Percentiles rank a stretch among this genome's conserved stretches.
Evolutionary conservation across 2,329 filamentous ascomycete genomes (phyloP).

Genomic region (Colletotrichum tropicale): DNA sequence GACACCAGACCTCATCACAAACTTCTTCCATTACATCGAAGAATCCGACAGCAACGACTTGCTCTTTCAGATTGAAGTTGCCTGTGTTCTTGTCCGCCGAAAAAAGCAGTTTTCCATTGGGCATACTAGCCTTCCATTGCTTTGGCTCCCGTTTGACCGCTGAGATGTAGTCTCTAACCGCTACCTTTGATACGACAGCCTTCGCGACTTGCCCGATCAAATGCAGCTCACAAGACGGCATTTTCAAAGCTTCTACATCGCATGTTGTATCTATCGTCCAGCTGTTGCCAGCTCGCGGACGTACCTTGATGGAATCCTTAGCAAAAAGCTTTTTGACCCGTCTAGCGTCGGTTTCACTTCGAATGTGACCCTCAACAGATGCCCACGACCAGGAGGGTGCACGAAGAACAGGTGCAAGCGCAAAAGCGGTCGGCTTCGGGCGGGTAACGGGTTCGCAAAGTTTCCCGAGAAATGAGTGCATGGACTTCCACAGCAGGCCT

Average conservation of each 20-base stretch:
- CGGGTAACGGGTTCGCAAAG: neutral
- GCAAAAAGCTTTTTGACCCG: neutral
- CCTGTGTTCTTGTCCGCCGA: neutral
- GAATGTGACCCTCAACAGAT: neutral
- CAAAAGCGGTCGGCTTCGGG: neutral
- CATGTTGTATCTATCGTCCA: neutral
- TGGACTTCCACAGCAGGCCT: neutral
- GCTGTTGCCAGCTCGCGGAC: neutral
- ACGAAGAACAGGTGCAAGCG: neutral
- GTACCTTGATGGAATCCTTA: neutral
- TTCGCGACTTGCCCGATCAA: neutral
- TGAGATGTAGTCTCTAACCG: neutral
- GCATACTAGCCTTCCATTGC: neutral
- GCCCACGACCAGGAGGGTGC: slow-evolving; percentile 7
- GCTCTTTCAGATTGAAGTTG: too few relatives aligned
- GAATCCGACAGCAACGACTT: neutral
- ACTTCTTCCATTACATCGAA: slow-evolving; percentile 3
- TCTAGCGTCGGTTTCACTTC: neutral
- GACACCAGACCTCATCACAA: neutral
- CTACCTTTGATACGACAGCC: neutral
- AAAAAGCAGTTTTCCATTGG: neutral
- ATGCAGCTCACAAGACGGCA: neutral
- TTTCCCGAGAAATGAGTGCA: neutral
- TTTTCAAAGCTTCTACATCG: neutral
- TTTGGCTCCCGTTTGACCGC: neutral